Evolutionary conservation across 192 early-diverging fungal genomes (phyloP).

Genomic region (Coemansia sp.): DNA sequence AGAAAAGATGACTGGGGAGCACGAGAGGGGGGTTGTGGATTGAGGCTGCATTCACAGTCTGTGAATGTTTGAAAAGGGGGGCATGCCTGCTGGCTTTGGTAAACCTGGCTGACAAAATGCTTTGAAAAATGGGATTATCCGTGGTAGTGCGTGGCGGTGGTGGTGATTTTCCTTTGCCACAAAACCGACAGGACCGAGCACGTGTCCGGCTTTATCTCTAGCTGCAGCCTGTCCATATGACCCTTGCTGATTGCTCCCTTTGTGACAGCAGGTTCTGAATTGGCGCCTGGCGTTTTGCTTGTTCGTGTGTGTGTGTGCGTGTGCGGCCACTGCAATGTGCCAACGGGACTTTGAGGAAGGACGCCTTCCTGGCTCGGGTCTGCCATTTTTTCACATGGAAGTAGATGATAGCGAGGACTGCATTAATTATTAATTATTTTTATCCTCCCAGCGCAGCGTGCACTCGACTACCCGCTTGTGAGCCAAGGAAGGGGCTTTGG

Average conservation of each 20-base stretch:
- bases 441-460: background rate
- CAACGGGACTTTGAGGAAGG: background rate
- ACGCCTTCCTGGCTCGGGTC: background rate
- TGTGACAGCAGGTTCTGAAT: background rate
- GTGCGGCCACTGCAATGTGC: background rate
- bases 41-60: background rate
- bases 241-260: background rate
- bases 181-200: no score
- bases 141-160: background rate
- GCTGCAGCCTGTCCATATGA: no score
- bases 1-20: background rate
- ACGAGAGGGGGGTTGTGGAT: background rate
- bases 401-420: background rate
- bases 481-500: background rate
- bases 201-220: no score
- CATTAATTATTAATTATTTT: background rate
- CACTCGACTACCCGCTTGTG: background rate
- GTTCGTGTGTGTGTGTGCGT: background rate
- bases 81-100: background rate
- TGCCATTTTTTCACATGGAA: background rate
- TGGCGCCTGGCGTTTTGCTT: background rate
- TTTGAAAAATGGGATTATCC: conserved; percentile 11
- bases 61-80: background rate
- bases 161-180: no score
- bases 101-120: background rate